Base-by-base conservation (phyloP, 2,329 filamentous ascomycete species). In the Ophiostoma perfectum region DNA sequence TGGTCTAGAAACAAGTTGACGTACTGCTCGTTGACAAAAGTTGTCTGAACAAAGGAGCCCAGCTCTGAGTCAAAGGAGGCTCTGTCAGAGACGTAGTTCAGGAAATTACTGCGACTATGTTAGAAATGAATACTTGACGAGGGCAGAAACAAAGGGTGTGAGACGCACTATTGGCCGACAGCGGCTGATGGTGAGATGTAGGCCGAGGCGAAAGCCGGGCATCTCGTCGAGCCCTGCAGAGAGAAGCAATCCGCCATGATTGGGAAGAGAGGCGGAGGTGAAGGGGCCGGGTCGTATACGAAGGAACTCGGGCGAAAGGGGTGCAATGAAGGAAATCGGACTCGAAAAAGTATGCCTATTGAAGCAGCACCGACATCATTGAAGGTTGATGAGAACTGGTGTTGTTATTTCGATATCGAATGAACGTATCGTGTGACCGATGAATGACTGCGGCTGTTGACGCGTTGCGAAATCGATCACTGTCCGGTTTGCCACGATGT, bases 1-100 rank as follows among this genome's bases (percentile, higher is more conserved):
- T 8, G 5, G 14, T 14, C 8, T 42, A 9, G 14, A 18, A 2
- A 1, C 7, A 5, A 11, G 9, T 7, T 2, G 42, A 76, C 88
- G 77, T 84, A 97, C 93, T 96, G 91, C 75, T 84, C 79, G 75
- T 88, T 86, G 66, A 94, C 86, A 80, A 93, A 98, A 71, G 83
- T 84, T 49, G 88, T 89, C 68, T 85, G 81, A 67, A 97, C 84
- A 78, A 96, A 97, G 68, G 84, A 81, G 66, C 80, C 82, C 75
- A 99, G 80, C 75, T 90, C 85, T 58, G 82, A 77, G 77, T 99
- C 95, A 77, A 99, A 99, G 8, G 89, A 86, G 67, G 84, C 79
- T 16, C 85, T 84, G 76, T 90, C 88, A 62, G 90, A 90, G 73
- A 98, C 95, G 77, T 85, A 91, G 72, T 87, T 82, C 72, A 99